Conservation (phyloP, 768 basidiomycete genomes). For the Suillus subluteus region DNA sequence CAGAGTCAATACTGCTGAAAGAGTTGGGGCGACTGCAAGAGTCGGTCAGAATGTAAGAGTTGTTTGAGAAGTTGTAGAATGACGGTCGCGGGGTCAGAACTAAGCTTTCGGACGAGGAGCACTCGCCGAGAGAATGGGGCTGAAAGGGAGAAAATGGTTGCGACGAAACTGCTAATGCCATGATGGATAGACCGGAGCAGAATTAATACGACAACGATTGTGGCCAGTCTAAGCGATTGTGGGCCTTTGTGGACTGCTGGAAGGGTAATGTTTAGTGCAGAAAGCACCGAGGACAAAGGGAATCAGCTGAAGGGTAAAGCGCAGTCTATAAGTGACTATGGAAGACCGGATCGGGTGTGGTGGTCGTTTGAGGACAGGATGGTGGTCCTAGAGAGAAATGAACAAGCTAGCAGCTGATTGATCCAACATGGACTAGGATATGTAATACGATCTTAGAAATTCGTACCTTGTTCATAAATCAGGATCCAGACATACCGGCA, state of each 20-base stretch:
- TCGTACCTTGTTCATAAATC: conserved; percentile 17
- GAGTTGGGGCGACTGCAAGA: conserved; percentile 23
- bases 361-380: conserved; percentile 11
- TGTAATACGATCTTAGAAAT: conserved; percentile 21
- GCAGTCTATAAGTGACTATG: conserved; percentile 2
- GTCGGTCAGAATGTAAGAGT: conserved; percentile 6
- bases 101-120: conserved; percentile 13
- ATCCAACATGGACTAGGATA: background rate
- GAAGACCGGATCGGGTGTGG: conserved; percentile 11
- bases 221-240: conserved; percentile 26
- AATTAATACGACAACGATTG: conserved; percentile 17
- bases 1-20: conserved; percentile 31
- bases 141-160: conserved; percentile 20
- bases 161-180: conserved; percentile 20
- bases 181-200: conserved; percentile 16
- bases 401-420: background rate
- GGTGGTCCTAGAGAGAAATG: background rate
- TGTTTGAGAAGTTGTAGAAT: conserved; percentile 14
- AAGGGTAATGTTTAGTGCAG: background rate
- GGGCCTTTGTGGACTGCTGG: conserved; percentile 30
- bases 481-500: conserved; percentile 14
- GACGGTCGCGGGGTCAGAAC: conserved; percentile 28
- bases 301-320: background rate
- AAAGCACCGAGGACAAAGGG: conserved; percentile 26
- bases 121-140: conserved; percentile 20